Base-by-base conservation (phyloP, 306 rosid species). In the Prunus mira region DNA sequence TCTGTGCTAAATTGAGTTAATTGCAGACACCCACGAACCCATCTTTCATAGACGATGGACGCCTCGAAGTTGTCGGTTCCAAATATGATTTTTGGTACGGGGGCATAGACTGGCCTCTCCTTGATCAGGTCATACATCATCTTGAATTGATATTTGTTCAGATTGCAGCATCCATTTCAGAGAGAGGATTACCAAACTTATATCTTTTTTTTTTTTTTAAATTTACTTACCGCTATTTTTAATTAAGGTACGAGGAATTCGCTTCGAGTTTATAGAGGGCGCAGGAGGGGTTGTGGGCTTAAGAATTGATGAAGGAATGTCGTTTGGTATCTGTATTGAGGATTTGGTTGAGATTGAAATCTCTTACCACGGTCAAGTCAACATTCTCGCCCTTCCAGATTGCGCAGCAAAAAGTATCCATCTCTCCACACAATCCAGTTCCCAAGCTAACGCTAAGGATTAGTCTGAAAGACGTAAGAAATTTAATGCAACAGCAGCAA, bases 241-340 rank as follows among this genome's bases (percentile, higher is more conserved):
- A 32, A 32, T 63, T 38, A 15, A 70, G 81, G 46, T 52, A 27
- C 17, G 17, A 22, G 75, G 25, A 71, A 71, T 71, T 2, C 63
- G 19, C 63, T 71, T 71, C 17, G 49, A 22, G 71, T 49, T 51
- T 28, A 28, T 8, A 13, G 49, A 71, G 19, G 63, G 5, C 18
- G 38, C 75, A 51, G 1, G 28, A 8, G 19, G 3, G 17, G 1
- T 1, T 18, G 25, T 32, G 7, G 0, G 0, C 1, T 5, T 32
- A 32, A 32, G 0, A 0, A 32, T 32, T 32, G 28, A 27, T 27
- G 2, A 24, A 24, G 25, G 25, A 24, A 24, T 24, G 25, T 24
- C 25, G 25, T 24, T 24, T 24, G 25, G 25, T 28, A 28, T 3
- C 34, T 5, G 0, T 3, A 30, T 1, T 30, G 0, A 4, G 4